Base-by-base conservation (phyloP, 2,329 filamentous ascomycete genomes). In the Sclerotinia spermophila region DNA sequence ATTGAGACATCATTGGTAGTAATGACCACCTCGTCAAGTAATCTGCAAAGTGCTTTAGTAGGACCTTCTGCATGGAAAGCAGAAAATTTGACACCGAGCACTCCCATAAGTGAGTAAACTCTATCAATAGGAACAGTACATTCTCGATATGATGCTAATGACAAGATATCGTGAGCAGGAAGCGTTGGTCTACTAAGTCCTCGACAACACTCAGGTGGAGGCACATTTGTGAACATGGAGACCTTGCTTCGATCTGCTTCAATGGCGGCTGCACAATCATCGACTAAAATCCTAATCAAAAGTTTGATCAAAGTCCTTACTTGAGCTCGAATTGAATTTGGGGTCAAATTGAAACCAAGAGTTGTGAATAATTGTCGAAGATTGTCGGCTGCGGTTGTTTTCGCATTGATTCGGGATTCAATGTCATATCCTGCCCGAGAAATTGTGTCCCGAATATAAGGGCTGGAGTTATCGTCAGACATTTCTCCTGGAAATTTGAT, bases 41-140 rank as follows among this genome's bases (percentile, higher is more conserved):
- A 73, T 19, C 78, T 70, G 30, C 75, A 75, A 13, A 80, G 72
- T 1, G 79, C 79, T 70, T 77, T 79, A n/a, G 73, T 73, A 21
- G 77, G 73, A 19, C 76, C 79, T 67, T 80, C 79, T 15, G 79
- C 78, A 13, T 74, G 73, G 58, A 80, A 80, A 10, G 77, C 76
- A 13, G 76, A 75, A 69, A 78, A 79, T 13, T 76, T 76, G 13
- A 80, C 79, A 7, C 74, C 77, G 15, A 79, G 73, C 59, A 80
- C 74, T 15, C 79, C 79, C 79, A 80, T 80, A n/a, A 79, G 70
- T 13, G 77, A 77, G 60, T 79, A 80, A 8, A 77, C 76, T n/a
- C 72, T 64, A 70, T 79, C 79, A 3, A 76, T 77, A 19, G 73
- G 71, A 27, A 79, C 75, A 1, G 78, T 78, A 10, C 75, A 76